Evolutionary conservation across 257 asterid species (phyloP), one percentile per base, ranked within the genome.

Genomic region (Petunia secreta): DNA sequence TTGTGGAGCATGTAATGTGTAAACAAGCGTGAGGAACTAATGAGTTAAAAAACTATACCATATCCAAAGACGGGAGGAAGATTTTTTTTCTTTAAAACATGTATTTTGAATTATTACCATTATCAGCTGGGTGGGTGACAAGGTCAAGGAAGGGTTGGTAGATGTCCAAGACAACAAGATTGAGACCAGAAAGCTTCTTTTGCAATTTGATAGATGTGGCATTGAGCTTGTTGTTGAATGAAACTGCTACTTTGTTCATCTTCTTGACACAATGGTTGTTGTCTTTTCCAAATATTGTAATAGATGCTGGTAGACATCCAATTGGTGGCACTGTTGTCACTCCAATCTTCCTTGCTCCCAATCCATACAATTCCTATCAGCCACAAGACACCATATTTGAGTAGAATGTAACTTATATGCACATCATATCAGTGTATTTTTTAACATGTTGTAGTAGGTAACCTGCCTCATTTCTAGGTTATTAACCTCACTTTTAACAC

Each of bases 311-410:
- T 43, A 92, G 64, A 43, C 98, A 94, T 71, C 98, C 98, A 16
- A 94, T 86, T 75, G 98, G 98, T 60, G 97, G 94, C 85, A 94
- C 77, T 75, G 97, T 94, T 78, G 97, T 85, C 86, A 91, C 98
- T 68, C 98, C 98, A 43, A 94, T 88, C 86, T 86, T 94, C 79
- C 95, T 89, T 78, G 94, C 98, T 86, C 98, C 98, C 88, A 92
- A 40, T 48, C 84, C 82, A 83, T 91, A 87, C 84, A 86, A 59
- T 53, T 71, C 86, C 90, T 86, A 75, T 62, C 60, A 62, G 10
- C 7, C 5, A 16, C 39, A 59, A 10, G 3, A 76, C n/a, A 76
- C 16, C 39, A 59, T 57, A 75, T 10, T 14, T 14, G 4, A 37
- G 41, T 34, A 8, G 0, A 15, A n/a, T 0, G n/a, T 59, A 6